Conservation (phyloP, 208 protist genomes). For the Spironucleus salmonicida region DNA sequence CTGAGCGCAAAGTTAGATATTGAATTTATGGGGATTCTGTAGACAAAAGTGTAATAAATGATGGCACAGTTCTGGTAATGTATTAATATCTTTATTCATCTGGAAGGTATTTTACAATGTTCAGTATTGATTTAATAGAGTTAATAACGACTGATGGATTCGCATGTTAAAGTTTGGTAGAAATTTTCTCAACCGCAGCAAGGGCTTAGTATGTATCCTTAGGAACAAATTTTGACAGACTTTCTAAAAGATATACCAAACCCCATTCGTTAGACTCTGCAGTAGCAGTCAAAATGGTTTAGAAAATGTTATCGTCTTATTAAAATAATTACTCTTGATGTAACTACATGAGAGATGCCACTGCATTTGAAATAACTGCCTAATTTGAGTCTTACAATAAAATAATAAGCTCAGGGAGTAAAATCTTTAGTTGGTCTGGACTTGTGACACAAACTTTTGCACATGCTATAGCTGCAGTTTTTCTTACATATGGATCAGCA, state of each 20-base stretch:
- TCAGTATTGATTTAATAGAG: slow-evolving; percentile 13
- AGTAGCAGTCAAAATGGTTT: slow-evolving; percentile 30
- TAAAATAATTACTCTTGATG: not conserved
- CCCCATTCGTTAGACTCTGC: slow-evolving; percentile 63
- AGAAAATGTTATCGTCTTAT: slow-evolving; percentile 7
- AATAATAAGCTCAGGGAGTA: slow-evolving; percentile 50
- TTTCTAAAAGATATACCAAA: slow-evolving; percentile 87
- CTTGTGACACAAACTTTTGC: slow-evolving; percentile 84
- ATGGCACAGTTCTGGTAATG: not conserved
- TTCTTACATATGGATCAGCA: slow-evolving; percentile 85
- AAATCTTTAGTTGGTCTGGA: slow-evolving; percentile 61
- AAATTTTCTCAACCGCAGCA: slow-evolving; percentile 71
- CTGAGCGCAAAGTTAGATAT: slow-evolving; percentile 27
- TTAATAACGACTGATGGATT: slow-evolving; percentile 76
- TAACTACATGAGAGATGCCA: slow-evolving; percentile 80
- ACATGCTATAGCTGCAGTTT: slow-evolving; percentile 81
- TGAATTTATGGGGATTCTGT: slow-evolving; percentile 29
- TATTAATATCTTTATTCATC: not conserved
- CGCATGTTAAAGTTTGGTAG: slow-evolving; percentile 76
- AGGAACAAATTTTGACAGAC: slow-evolving; percentile 62
- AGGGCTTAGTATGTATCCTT: slow-evolving; percentile 54
- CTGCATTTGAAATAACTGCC: slow-evolving; percentile 74
- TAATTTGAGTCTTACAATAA: slow-evolving; percentile 80
- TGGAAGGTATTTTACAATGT: not conserved
- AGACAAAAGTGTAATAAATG: slow-evolving; percentile 31